Evolutionary conservation across 2,329 filamentous ascomycete genomes (phyloP).

Genomic region (Calonectria montana): DNA sequence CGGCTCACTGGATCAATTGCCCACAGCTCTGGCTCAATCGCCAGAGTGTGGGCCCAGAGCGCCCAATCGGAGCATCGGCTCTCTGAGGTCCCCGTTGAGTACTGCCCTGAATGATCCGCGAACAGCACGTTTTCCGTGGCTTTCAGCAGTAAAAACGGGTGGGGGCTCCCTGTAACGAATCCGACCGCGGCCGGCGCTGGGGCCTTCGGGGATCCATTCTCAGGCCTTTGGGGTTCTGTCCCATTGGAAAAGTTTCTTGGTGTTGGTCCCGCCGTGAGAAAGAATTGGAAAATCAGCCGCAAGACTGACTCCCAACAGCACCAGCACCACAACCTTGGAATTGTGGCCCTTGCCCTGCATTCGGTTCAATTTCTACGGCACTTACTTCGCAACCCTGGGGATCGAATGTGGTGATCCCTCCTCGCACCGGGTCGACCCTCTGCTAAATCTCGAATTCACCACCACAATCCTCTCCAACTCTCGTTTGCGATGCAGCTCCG

Average conservation of each 20-base stretch:
- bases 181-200: background rate
- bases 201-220: conserved; percentile 3
- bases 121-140: conserved; percentile 15
- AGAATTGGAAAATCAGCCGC: conserved; percentile 33
- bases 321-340: conserved; percentile 15
- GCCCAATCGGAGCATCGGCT: conserved; percentile 20
- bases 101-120: conserved; percentile 34
- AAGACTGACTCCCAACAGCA: conserved; percentile 1
- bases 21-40: background rate
- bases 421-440: conserved; percentile 4
- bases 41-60: background rate
- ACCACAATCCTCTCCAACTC: conserved; percentile 12
- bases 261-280: conserved; percentile 34
- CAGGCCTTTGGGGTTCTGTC: conserved; percentile 9
- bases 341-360: background rate
- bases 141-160: conserved; percentile 5
- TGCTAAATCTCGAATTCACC: conserved; percentile 8
- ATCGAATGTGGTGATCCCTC: conserved; percentile 17
- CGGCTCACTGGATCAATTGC: conserved; percentile 15
- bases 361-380: background rate
- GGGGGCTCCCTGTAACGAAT: conserved; percentile 20
- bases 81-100: conserved; percentile 20
- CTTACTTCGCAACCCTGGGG: background rate
- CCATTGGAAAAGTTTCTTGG: conserved; percentile 43
- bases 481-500: conserved; percentile 63